These are phyloP conservation scores for Pichia nakasei DNA, from an alignment of 805 yeast genomes.

Conservation along the genomic window DNA sequence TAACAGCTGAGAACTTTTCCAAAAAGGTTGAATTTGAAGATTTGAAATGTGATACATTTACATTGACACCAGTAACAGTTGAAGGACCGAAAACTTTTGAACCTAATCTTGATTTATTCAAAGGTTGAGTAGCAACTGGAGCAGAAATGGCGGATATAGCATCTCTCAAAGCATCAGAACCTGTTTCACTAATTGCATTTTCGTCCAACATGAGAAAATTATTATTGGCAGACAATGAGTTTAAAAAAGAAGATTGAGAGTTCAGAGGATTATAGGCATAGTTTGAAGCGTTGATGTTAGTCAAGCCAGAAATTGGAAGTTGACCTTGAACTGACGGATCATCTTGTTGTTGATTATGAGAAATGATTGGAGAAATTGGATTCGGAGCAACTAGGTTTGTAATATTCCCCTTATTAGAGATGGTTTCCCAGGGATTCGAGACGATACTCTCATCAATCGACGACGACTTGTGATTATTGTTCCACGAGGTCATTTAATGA, in stretches of 20 bases:
- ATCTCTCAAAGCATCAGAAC: conserved; percentile 25
- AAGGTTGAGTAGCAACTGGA: conserved; percentile 17
- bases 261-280: conserved; percentile 14
- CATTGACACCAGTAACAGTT: conserved; percentile 42
- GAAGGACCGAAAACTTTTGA: conserved; percentile 46
- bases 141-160: conserved; percentile 27
- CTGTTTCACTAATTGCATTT: conserved; percentile 23
- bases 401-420: conserved; percentile 14
- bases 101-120: conserved; percentile 25
- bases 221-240: conserved; percentile 5
- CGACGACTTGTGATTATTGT: conserved; percentile 11
- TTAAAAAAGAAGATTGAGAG: conserved; percentile 21
- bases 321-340: conserved; percentile 10
- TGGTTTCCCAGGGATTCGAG: conserved; percentile 24
- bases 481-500: conserved; percentile 18
- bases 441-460: conserved; percentile 22
- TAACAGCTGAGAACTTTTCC: conserved; percentile 55
- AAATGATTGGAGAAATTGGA: conserved; percentile 12
- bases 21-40: conserved; percentile 35
- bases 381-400: conserved; percentile 14
- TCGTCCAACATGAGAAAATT: conserved; percentile 17
- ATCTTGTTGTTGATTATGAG: conserved; percentile 8
- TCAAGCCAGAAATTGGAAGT: conserved; percentile 20
- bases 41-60: conserved; percentile 23
- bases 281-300: conserved; percentile 10